Conservation (phyloP, 352 stramenopile genomes). For the Globisporangium heterothallicum region DNA sequence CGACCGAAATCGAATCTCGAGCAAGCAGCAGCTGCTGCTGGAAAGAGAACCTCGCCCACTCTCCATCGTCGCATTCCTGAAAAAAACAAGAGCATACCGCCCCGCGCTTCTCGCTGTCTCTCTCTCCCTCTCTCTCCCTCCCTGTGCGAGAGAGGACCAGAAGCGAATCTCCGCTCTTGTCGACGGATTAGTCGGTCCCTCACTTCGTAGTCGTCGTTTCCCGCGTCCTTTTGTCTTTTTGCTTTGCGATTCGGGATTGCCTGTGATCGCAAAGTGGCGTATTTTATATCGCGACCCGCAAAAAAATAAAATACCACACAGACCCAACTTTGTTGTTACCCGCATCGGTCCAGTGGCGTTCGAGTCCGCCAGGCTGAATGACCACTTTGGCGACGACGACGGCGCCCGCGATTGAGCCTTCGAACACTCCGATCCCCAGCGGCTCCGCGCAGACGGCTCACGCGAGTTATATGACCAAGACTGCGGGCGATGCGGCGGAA, state of each 20-base stretch:
- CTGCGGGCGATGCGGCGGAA: background rate
- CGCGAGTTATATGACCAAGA: conserved; percentile 12
- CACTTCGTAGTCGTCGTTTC: no score
- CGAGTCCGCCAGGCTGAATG: conserved; percentile 11
- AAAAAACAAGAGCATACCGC: no score
- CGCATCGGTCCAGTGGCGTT: no score
- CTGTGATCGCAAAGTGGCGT: no score
- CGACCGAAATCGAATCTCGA: conserved; percentile 6
- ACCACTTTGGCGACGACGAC: conserved; percentile 4
- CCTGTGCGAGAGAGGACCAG: background rate
- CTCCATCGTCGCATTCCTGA: no score
- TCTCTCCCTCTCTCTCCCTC: background rate
- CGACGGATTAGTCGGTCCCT: no score
- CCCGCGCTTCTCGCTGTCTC: no score
- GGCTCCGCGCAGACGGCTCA: conserved; percentile 1
- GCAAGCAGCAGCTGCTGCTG: background rate
- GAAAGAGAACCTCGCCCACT: no score
- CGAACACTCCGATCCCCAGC: conserved; percentile 17
- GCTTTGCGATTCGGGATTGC: no score
- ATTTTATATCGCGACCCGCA: no score
- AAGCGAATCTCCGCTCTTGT: background rate
- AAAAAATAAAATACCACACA: background rate
- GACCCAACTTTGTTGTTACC: no score
- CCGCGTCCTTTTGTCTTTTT: no score
- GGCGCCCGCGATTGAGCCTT: conserved; percentile 14